These are phyloP conservation scores for Peribolospora baueri DNA, from an alignment of 768 basidiomycete genomes.

Conservation along the genomic window DNA sequence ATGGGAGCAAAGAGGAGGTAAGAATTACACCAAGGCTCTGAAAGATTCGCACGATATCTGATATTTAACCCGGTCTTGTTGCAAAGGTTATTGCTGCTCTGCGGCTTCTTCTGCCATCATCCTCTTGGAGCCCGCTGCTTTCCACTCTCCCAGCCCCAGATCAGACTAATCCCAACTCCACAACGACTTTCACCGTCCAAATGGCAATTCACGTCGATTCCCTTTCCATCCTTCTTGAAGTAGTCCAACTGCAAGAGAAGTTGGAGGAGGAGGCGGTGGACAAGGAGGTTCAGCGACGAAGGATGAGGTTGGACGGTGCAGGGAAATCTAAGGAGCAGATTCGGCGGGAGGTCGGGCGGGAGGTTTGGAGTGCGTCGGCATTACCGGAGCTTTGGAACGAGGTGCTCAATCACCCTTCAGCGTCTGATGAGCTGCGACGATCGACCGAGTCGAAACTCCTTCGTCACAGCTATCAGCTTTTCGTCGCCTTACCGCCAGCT, in stretches of 20 bases:
- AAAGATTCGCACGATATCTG: neutral
- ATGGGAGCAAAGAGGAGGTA: conserved; percentile 40
- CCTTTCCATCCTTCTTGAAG: conserved; percentile 46
- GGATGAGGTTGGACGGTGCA: conserved; percentile 14
- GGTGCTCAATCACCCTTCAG: conserved; percentile 53
- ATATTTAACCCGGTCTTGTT: conserved; percentile 2
- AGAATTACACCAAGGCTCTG: neutral
- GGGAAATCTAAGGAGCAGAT: conserved; percentile 13
- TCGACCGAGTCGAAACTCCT: conserved; percentile 52
- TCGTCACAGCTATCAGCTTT: conserved; percentile 33
- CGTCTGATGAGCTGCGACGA: conserved; percentile 56
- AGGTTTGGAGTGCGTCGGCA: neutral
- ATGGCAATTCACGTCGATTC: conserved; percentile 45
- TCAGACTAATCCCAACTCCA: conserved; percentile 42
- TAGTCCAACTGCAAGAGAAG: conserved; percentile 36
- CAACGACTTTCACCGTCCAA: conserved; percentile 29
- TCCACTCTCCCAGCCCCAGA: conserved; percentile 47
- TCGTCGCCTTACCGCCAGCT: conserved; percentile 34
- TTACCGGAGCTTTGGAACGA: conserved; percentile 50
- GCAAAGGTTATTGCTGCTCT: conserved; percentile 42
- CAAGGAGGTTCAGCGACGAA: conserved; percentile 49
- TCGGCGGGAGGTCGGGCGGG: neutral
- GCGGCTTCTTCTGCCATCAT: conserved; percentile 46
- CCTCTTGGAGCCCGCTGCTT: conserved; percentile 37
- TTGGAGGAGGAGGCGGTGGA: conserved; percentile 35